These are phyloP conservation scores for Debaryomyces coudertii DNA, from an alignment of 1,139 yeast species.

Conservation along the genomic window DNA sequence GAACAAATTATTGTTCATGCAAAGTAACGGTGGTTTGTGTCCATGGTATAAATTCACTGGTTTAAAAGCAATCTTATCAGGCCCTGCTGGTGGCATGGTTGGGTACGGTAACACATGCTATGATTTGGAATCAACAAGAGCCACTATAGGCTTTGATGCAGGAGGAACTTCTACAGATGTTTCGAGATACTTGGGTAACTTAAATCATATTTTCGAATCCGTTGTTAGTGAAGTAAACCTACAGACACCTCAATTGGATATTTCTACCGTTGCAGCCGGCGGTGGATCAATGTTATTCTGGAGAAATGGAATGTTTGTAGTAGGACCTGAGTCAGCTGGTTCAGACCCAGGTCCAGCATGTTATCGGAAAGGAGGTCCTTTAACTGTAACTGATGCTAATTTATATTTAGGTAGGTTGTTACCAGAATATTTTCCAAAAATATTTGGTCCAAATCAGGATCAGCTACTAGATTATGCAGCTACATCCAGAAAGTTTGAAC, in stretches of 20 bases:
- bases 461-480: conserved; percentile 45
- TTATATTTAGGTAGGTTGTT: conserved; percentile 48
- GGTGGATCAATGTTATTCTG: conserved; percentile 54
- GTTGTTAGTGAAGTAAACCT: conserved; percentile 34
- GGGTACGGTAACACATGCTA: conserved; percentile 19
- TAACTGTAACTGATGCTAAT: conserved; percentile 57
- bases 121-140: conserved; percentile 21
- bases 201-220: conserved; percentile 53
- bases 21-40: conserved; percentile 20
- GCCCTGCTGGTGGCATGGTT: conserved; percentile 25
- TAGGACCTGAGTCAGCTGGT: conserved; percentile 58
- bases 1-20: conserved; percentile 19
- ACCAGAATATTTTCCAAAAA: conserved; percentile 51
- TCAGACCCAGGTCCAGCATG: conserved; percentile 63
- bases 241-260: conserved; percentile 57
- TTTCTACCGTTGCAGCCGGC: conserved; percentile 60
- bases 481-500: conserved; percentile 37
- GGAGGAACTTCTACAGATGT: conserved; percentile 63
- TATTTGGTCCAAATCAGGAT: conserved; percentile 53
- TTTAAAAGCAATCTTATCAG: conserved; percentile 18
- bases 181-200: conserved; percentile 43
- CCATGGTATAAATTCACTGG: conserved; percentile 21
- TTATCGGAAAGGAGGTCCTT: conserved; percentile 56
- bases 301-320: conserved; percentile 51
- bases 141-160: conserved; percentile 53